Percentiles rank a stretch among this genome's conserved stretches.
phyloP scores from a whole-genome alignment of 148 eudicot species.

The Rhododendron vialii region DNA sequence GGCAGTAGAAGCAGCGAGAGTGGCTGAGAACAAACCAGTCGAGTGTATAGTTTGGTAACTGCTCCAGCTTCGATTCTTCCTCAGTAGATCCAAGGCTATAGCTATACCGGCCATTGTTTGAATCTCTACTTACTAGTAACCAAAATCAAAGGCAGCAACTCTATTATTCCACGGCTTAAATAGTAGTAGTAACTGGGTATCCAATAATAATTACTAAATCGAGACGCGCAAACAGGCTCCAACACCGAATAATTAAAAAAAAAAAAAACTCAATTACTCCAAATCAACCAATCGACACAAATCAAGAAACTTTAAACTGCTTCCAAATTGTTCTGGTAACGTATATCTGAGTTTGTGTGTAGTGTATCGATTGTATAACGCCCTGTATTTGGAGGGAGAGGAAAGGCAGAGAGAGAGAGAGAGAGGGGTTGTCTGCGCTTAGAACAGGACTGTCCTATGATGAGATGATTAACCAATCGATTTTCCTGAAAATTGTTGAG shows the following conservation, averaged over 20 bases:
- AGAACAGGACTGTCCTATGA: neutral
- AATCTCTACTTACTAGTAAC: neutral
- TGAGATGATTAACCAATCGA: neutral
- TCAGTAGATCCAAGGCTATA: slow-evolving; percentile 57
- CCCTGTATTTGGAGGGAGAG: neutral
- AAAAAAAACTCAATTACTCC: neutral
- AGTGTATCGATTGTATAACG: neutral
- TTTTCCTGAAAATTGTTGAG: no score
- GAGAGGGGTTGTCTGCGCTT: neutral
- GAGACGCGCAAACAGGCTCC: neutral
- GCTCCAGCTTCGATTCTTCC: slow-evolving; percentile 47
- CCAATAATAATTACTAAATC: no score
- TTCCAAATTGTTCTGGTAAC: neutral
- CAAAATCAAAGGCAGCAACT: neutral
- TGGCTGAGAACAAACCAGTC: slow-evolving; percentile 45
- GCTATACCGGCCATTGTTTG: slow-evolving; percentile 58
- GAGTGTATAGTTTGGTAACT: slow-evolving; percentile 39
- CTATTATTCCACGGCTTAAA: neutral
- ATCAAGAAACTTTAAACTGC: neutral
- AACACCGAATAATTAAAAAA: no score
- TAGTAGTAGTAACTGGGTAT: neutral
- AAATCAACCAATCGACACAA: neutral
- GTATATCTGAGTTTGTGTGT: neutral
- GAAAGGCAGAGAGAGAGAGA: neutral
- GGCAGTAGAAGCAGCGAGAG: slow-evolving; percentile 49